phyloP scores from a whole-genome alignment of 306 rosid genomes.

The Cucumis cinereus region DNA sequence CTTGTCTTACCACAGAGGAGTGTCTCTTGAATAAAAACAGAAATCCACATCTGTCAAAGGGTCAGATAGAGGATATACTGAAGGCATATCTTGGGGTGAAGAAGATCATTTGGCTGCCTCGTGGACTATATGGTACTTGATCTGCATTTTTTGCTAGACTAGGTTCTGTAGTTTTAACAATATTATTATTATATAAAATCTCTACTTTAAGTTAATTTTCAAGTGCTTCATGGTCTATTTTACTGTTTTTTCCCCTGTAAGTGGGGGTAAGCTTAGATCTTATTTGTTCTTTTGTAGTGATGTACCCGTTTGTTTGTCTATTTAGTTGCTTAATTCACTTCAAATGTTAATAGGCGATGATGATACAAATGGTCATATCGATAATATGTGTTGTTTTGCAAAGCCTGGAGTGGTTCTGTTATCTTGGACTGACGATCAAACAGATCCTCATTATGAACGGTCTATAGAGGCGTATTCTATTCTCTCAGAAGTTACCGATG shows the following conservation, averaged over 20 bases:
- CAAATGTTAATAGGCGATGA: conserved; percentile 59
- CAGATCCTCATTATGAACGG: conserved; percentile 78
- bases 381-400: conserved; percentile 85
- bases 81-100: conserved; percentile 71
- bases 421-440: conserved; percentile 77
- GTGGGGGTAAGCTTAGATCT: neutral
- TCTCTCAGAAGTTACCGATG: conserved; percentile 58
- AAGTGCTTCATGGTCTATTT: neutral
- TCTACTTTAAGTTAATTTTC: neutral
- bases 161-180: neutral
- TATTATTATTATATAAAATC: neutral
- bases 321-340: neutral
- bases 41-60: conserved; percentile 64
- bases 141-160: neutral
- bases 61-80: conserved; percentile 66
- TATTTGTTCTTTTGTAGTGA: neutral
- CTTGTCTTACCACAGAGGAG: conserved; percentile 94
- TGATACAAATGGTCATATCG: conserved; percentile 92
- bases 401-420: conserved; percentile 81
- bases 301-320: neutral
- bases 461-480: conserved; percentile 54
- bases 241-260: neutral
- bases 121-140: conserved; percentile 63
- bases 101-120: conserved; percentile 87
- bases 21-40: conserved; percentile 87